phyloP scores from a whole-genome alignment of 768 basidiomycete genomes.

The Trametes maxima region DNA sequence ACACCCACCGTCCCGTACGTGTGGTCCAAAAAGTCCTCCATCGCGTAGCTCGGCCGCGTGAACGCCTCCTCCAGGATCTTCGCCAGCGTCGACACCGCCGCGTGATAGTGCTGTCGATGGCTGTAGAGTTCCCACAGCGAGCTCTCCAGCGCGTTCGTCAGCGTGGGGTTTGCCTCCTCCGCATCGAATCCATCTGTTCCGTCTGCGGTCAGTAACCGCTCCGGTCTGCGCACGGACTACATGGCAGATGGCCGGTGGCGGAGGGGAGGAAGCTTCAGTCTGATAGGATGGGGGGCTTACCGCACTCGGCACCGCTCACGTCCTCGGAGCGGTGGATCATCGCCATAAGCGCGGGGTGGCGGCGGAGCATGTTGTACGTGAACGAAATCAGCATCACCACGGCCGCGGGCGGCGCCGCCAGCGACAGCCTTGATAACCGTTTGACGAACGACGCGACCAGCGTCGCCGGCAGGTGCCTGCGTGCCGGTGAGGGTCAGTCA shows the following conservation, averaged over 20 bases:
- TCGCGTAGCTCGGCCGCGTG: conserved; percentile 86
- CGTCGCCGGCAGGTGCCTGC: conserved; percentile 84
- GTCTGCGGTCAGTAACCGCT: not conserved
- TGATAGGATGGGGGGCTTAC: conserved; percentile 14
- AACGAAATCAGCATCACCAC: conserved; percentile 91
- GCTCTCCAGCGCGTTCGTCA: conserved; percentile 79
- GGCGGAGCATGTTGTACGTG: conserved; percentile 91
- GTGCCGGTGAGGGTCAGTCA: not conserved
- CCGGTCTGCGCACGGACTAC: no score
- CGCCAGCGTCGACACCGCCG: conserved; percentile 82
- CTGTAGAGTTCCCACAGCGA: conserved; percentile 92
- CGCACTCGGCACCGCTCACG: conserved; percentile 12
- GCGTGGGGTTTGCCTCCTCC: conserved; percentile 68
- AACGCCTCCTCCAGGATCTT: conserved; percentile 90
- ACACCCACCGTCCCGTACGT: conserved; percentile 78
- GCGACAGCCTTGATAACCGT: conserved; percentile 80
- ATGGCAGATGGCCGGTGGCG: no score
- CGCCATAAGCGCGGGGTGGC: conserved; percentile 87
- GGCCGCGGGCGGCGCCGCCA: conserved; percentile 86
- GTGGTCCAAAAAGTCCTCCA: conserved; percentile 98
- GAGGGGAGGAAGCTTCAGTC: not conserved
- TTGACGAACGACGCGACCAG: conserved; percentile 97
- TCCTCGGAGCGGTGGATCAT: conserved; percentile 80
- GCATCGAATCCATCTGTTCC: conserved; percentile 70
- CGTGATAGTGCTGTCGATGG: conserved; percentile 80